Percentiles rank a stretch among this genome's conserved stretches.
These are phyloP conservation scores for Soucietia sequanensis DNA, from an alignment of 805 yeast genomes.

Conservation along the genomic window DNA sequence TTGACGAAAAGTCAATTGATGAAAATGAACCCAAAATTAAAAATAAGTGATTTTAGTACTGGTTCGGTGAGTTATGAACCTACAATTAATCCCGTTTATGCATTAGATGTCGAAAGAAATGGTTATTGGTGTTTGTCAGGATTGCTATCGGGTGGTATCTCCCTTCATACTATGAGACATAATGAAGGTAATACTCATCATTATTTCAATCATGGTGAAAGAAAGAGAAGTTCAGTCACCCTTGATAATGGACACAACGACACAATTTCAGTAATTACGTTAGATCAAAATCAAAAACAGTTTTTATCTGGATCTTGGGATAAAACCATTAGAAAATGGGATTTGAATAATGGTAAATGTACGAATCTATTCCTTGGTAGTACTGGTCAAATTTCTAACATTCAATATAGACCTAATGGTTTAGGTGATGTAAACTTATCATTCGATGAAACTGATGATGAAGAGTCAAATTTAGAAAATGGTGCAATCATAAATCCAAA, in stretches of 20 bases:
- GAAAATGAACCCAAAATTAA: conserved; percentile 34
- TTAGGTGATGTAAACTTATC: conserved; percentile 41
- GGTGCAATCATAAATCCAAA: conserved; percentile 7
- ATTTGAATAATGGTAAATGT: conserved; percentile 67
- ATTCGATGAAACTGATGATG: conserved; percentile 16
- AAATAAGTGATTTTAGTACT: conserved; percentile 30
- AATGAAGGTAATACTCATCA: conserved; percentile 81
- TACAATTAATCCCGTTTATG: conserved; percentile 76
- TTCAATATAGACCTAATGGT: conserved; percentile 68
- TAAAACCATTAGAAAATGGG: conserved; percentile 77
- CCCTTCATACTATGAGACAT: conserved; percentile 77
- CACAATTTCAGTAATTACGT: conserved; percentile 68
- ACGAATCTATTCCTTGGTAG: conserved; percentile 50
- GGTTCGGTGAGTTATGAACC: conserved; percentile 53
- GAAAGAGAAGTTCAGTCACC: conserved; percentile 20
- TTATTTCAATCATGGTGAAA: conserved; percentile 49
- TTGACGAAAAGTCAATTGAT: conserved; percentile 41
- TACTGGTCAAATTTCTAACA: conserved; percentile 75
- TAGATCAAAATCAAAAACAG: conserved; percentile 59
- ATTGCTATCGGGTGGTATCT: conserved; percentile 78
- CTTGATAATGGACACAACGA: conserved; percentile 54
- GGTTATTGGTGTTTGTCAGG: conserved; percentile 87
- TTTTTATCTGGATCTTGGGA: conserved; percentile 93
- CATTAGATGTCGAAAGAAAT: conserved; percentile 79
- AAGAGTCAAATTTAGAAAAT: conserved; percentile 8